These are phyloP conservation scores for Ophiognomonia clavigignenti-juglandacearum DNA, from an alignment of 2,329 filamentous ascomycete genomes.

Conservation along the genomic window DNA sequence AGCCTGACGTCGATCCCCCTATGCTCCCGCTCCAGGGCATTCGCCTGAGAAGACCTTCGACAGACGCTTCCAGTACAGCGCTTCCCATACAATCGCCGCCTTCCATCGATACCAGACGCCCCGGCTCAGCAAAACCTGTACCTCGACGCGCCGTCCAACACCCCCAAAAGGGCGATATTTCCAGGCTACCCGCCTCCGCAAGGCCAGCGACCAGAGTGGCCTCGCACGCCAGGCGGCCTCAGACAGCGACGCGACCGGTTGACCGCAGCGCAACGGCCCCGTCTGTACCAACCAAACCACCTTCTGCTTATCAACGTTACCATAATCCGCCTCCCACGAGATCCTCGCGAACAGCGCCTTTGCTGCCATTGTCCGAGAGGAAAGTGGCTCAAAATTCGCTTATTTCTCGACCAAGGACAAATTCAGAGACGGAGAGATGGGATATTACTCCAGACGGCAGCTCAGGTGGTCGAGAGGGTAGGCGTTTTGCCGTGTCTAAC, in stretches of 20 bases:
- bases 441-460: slow-evolving; percentile 57
- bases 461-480: slow-evolving; percentile 58
- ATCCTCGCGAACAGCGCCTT: slow-evolving; percentile 28
- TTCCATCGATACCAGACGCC: no score
- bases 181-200: slow-evolving; percentile 7
- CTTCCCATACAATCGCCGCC: slow-evolving; percentile 1
- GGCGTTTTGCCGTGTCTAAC: slow-evolving; percentile 75
- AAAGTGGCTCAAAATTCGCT: slow-evolving; percentile 34
- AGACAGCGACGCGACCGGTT: not conserved
- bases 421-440: slow-evolving; percentile 49
- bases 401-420: slow-evolving; percentile 39
- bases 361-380: slow-evolving; percentile 42
- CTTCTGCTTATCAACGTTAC: slow-evolving; percentile 7
- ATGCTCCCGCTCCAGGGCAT: slow-evolving; percentile 13
- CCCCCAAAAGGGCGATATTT: slow-evolving; percentile 3
- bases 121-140: slow-evolving; percentile 1
- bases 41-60: slow-evolving; percentile 3
- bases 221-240: slow-evolving; percentile 10
- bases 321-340: slow-evolving; percentile 19
- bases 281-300: slow-evolving; percentile 5
- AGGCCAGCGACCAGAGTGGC: slow-evolving; percentile 9
- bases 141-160: slow-evolving; percentile 4
- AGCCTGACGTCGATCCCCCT: slow-evolving; percentile 13
- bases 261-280: slow-evolving; percentile 3
- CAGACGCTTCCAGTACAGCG: not conserved